These are phyloP conservation scores for Austroboletus eburneus DNA, from an alignment of 768 basidiomycete genomes.

Conservation along the genomic window DNA sequence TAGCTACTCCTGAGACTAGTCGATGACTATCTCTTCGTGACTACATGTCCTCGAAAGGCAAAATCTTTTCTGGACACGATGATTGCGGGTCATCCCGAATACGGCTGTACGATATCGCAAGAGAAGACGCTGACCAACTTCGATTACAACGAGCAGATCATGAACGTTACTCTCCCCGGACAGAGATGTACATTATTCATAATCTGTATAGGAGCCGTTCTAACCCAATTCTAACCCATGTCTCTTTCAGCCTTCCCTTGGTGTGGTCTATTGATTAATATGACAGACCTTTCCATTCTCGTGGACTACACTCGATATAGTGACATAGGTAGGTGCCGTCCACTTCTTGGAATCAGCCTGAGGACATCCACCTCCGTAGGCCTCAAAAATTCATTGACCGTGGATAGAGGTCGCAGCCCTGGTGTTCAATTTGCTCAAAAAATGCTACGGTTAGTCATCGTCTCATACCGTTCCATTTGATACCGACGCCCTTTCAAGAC, in stretches of 20 bases:
- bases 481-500: constrained; percentile 36
- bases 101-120: constrained; percentile 85
- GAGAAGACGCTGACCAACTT: constrained; percentile 93
- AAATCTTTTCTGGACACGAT: constrained; percentile 69
- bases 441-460: constrained; percentile 63
- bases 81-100: constrained; percentile 84
- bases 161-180: constrained; percentile 48
- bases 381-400: constrained; percentile 63
- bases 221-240: too few species aligned
- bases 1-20: constrained; percentile 80
- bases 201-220: background rate
- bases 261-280: constrained; percentile 86
- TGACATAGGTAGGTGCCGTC: constrained; percentile 45
- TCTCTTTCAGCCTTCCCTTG: constrained; percentile 75
- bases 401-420: constrained; percentile 60
- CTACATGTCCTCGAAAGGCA: constrained; percentile 60
- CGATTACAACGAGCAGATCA: constrained; percentile 50
- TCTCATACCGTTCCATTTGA: background rate
- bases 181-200: constrained; percentile 36
- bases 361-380: constrained; percentile 36
- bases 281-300: constrained; percentile 68
- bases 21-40: constrained; percentile 94
- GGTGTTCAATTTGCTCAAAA: constrained; percentile 64
- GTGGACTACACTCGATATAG: constrained; percentile 74
- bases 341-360: background rate